These are phyloP conservation scores for Aphelidium insulamus DNA, from an alignment of 371 early-diverging fungal genomes.

Conservation along the genomic window DNA sequence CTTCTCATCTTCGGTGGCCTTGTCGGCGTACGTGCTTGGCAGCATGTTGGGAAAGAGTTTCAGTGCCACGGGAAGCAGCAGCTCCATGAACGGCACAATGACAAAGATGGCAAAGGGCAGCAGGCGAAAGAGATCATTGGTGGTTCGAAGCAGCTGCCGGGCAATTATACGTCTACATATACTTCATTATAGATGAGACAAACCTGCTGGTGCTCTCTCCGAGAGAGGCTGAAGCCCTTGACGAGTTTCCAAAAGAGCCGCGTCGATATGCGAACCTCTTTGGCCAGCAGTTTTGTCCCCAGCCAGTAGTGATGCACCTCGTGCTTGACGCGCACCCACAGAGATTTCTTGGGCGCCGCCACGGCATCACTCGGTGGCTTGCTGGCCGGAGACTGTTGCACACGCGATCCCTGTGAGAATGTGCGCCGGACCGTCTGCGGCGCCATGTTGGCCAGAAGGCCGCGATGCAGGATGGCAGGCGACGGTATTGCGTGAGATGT, in stretches of 20 bases:
- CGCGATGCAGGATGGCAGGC: no score
- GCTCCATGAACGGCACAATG: constrained; percentile 83
- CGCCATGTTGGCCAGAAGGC: no score
- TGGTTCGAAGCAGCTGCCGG: constrained; percentile 49
- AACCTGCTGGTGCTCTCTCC: constrained; percentile 79
- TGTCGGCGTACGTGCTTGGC: constrained; percentile 84
- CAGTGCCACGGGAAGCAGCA: constrained; percentile 70
- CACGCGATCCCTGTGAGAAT: no score
- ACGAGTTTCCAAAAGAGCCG: constrained; percentile 49
- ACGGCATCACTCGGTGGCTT: no score
- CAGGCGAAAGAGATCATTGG: constrained; percentile 62
- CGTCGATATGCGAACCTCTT: constrained; percentile 68
- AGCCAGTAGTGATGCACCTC: constrained; percentile 87
- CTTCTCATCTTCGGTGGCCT: constrained; percentile 66
- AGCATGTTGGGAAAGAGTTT: constrained; percentile 92
- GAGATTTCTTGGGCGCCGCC: constrained; percentile 11
- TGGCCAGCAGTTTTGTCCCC: constrained; percentile 72
- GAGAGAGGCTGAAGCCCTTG: constrained; percentile 50
- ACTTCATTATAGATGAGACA: no score
- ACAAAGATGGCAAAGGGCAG: constrained; percentile 83
- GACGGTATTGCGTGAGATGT: no score
- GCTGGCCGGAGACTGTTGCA: no score
- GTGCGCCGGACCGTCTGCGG: no score
- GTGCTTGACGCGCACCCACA: constrained; percentile 43
- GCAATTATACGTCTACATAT: neutral